These are phyloP conservation scores for Prunus davidiana DNA, from an alignment of 306 rosid genomes.

Conservation along the genomic window DNA sequence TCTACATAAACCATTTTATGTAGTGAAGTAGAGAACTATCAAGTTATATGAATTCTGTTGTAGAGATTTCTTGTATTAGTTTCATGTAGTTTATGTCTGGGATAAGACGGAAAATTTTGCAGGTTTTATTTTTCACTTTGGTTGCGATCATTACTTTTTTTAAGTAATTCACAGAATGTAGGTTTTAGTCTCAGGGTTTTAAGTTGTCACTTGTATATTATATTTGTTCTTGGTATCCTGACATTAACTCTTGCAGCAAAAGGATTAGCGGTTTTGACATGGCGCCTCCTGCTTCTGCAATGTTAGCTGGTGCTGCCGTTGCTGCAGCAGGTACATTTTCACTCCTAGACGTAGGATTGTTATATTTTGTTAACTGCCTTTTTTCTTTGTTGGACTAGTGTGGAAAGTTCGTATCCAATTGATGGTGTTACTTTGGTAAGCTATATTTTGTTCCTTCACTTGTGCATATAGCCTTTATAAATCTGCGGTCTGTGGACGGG, in stretches of 20 bases:
- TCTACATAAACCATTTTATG: neutral
- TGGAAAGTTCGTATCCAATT: slow-evolving; percentile 92
- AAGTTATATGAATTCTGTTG: neutral
- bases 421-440: slow-evolving; percentile 93
- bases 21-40: neutral
- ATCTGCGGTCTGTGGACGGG: slow-evolving; percentile 51
- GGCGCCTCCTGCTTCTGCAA: slow-evolving; percentile 96
- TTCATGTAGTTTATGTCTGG: neutral
- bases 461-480: slow-evolving; percentile 43
- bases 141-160: neutral
- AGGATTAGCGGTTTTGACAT: slow-evolving; percentile 98
- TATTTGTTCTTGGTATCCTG: slow-evolving; percentile 30
- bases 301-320: slow-evolving; percentile 55
- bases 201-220: neutral
- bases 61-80: neutral
- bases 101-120: neutral
- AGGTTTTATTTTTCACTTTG: too few relatives aligned
- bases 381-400: slow-evolving; percentile 70
- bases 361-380: slow-evolving; percentile 60
- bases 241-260: slow-evolving; percentile 64
- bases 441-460: slow-evolving; percentile 59
- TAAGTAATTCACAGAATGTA: neutral
- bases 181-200: neutral
- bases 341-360: slow-evolving; percentile 23
- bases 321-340: slow-evolving; percentile 74